Evolutionary conservation across 2,329 filamentous ascomycete species (phyloP), one percentile per base, ranked within the genome.

Genomic region (Ascochyta viciae-villosae): DNA sequence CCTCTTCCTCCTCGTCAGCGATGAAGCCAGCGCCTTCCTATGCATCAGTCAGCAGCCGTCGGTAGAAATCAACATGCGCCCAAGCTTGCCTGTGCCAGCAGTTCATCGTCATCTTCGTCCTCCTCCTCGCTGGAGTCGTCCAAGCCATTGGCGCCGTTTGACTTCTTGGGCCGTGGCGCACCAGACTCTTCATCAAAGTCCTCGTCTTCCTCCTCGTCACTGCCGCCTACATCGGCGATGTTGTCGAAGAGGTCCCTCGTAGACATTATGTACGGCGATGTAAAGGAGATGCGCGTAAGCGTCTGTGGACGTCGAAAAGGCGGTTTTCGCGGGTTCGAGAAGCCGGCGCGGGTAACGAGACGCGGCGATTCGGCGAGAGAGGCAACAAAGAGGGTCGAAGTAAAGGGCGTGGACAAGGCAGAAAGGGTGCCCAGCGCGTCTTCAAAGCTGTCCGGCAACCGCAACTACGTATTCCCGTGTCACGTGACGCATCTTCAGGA

Each of bases 11-110:
- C 70, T 96, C 93, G 70, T 96, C 92, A 61, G 96, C 92, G 64
- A 99, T 97, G 78, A 98, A 99, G 24, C 93, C 94, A 80, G 96
- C 92, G 48, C 90, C 90, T 63, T 96, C 85, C 92, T 96, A 52
- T 42, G 6, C 16, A 57, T 23, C 34, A 39, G 58, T 72, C 50
- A 72, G 68, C 54, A 57, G 23, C 23, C 31, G 27, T 6, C 9
- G 23, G 12, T 7, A 19, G 9, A 15, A 10, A 6, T 27, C 2
- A 2, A 6, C 6, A 49, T 62, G 59, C 61, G 66, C 70, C 60
- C 40, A 27, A 41, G 54, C 72, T 65, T 68, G 70, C 73, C 63
- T 70, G 58, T 54, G 63, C 61, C 35, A 74, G 60, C 38, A 58
- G 61, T 45, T 75, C 74, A 57, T 77, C 74, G 38, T 77, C 74